These are phyloP conservation scores for Debaryomyces subglobosus DNA, from an alignment of 1,139 yeast genomes.

Conservation along the genomic window DNA sequence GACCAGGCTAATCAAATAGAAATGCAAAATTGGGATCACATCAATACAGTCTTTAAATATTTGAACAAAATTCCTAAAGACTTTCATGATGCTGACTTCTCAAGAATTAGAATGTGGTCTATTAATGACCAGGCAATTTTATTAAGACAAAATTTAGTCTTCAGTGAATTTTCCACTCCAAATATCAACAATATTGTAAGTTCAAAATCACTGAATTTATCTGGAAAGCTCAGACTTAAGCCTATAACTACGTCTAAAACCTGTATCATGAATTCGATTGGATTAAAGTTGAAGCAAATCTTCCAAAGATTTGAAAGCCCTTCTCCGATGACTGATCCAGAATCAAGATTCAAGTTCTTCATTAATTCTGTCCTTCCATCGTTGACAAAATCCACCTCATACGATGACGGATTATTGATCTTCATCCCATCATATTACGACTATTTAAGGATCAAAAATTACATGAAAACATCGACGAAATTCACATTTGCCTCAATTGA, in stretches of 20 bases:
- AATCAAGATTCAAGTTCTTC: conserved; percentile 78
- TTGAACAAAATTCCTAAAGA: conserved; percentile 75
- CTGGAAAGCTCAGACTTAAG: conserved; percentile 66
- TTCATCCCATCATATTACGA: conserved; percentile 89
- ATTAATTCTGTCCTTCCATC: conserved; percentile 74
- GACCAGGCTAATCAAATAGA: conserved; percentile 88
- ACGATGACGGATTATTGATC: conserved; percentile 74
- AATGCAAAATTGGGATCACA: conserved; percentile 94
- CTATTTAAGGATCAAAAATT: conserved; percentile 74
- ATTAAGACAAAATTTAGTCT: conserved; percentile 77
- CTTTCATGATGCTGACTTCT: conserved; percentile 86
- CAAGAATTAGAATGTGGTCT: conserved; percentile 90
- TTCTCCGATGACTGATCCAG: conserved; percentile 70
- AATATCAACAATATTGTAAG: conserved; percentile 70
- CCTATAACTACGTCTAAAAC: conserved; percentile 36
- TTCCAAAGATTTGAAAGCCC: conserved; percentile 68
- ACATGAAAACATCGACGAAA: conserved; percentile 66
- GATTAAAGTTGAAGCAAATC: conserved; percentile 67
- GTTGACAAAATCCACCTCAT: conserved; percentile 55
- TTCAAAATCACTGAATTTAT: conserved; percentile 60
- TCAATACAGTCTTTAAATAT: conserved; percentile 68
- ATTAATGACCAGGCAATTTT: conserved; percentile 79
- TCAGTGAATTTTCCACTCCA: conserved; percentile 78
- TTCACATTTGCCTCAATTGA: conserved; percentile 68
- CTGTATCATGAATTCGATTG: conserved; percentile 54